Base-by-base conservation (phyloP, 2,329 filamentous ascomycete genomes). In the Aspergillus glaucus region DNA sequence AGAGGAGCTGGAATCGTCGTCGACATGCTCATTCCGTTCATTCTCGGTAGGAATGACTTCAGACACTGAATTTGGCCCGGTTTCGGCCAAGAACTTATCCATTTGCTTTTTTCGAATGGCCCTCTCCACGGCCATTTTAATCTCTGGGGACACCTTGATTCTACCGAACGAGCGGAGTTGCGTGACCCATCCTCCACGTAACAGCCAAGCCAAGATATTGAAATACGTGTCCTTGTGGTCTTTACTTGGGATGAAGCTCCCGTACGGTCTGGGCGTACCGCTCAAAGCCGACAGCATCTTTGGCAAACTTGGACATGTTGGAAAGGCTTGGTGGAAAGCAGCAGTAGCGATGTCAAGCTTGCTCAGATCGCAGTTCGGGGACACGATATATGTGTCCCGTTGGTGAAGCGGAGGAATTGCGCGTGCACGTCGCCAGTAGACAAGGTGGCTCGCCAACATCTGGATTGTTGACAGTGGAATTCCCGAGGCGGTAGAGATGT, bases 381-480 rank as follows among this genome's bases (percentile, higher is more conserved):
- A 94, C 24, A 96, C 81, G 30, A 97, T 86, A 67, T 97, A 98
- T 9, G 85, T 86, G 64, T 97, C 91, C 43, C 91, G 81, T 40
- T 87, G 86, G 62, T 96, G 90, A 5, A 98, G 79, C 0, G 93
- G 93, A 4, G 89, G 87, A 37, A 97, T 92, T 14, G 92, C 86
- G 51, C 94, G 87, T 43, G 92, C 93, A 49, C 91, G 86, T 21
- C 93, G 85, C 91, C 92, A 97, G 71, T 94, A 95, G 52, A 97
- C 90, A 54, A 98, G 85, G 71, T 97, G 93, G 50, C 88, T 87
- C 8, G 91, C 90, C 53, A 95, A 87, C 58, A 88, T 85, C 54
- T 92, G 86, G 54, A 97, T 86, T 57, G 95, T 88, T 28, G 82
- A 78, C 1, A 93, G 77, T 3, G 86, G 84, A 46, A 97, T 85